Base-by-base conservation (phyloP, 345 rosid genomes). In the Acer negundo region DNA sequence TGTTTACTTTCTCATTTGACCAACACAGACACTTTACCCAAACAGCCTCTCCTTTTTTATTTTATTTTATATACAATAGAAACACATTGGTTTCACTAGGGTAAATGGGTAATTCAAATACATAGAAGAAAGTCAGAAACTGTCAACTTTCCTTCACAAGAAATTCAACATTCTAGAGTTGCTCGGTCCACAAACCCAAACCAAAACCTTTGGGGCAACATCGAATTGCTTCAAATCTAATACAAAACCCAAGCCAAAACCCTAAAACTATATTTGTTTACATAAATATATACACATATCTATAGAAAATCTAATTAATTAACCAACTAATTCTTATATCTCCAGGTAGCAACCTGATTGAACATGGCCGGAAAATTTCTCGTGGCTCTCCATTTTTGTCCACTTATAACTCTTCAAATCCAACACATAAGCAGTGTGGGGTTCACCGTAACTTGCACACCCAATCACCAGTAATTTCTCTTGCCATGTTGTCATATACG, bases 381-480 rank as follows among this genome's bases (percentile, higher is more conserved):
- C 79, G 0, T 78, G 82, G 0, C 80, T 74, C 66, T 83, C 90
- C 74, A 88, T 4, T 77, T 76, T 78, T 26, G 49, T 77, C 99
- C 99, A 95, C 16, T 62, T 80, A 42, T 7, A 24, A 1, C 35
- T 83, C 67, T 83, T 67, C 72, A 81, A 55, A 10, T 85, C 90
- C 77, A 87, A 55, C 77, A 77, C 78, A 17, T 78, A 81, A 5
- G 77, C 83, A 51, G 16, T 31, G 72, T 85, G 78, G 75, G 90
- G 79, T 77, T 70, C 83, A 16, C 87, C 77, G 7, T 79, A 84
- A 49, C 83, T 67, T 0, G 68, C 69, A 0, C 87, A 76, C 1
- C 98, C 99, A 77, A 93, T 87, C 87, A 87, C 93, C 80, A 87
- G 7, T 74, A 95, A 6, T 55, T 81, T 88, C 8, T 77, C 89